These are phyloP conservation scores for Ogataea nitratoaversa DNA, from an alignment of 805 yeast species.

Conservation along the genomic window DNA sequence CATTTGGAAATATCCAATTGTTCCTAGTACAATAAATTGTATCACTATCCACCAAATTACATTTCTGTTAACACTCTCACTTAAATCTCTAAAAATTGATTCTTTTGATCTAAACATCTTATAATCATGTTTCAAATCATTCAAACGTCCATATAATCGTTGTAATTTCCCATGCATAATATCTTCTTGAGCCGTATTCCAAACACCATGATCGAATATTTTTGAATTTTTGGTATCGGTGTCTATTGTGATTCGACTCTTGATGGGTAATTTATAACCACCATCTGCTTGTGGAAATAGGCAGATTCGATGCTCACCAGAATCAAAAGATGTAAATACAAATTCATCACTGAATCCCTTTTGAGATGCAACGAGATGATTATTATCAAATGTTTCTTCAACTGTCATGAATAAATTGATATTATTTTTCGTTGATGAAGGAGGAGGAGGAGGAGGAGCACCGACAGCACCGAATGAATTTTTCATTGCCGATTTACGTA, in stretches of 20 bases:
- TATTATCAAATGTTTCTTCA: constrained; percentile 73
- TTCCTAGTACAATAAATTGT: constrained; percentile 63
- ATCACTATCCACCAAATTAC: constrained; percentile 71
- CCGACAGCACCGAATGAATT: too few relatives aligned
- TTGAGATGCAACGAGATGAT: constrained; percentile 73
- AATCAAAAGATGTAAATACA: constrained; percentile 75
- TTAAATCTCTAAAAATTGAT: constrained; percentile 68
- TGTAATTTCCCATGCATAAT: constrained; percentile 49
- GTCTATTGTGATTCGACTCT: constrained; percentile 61
- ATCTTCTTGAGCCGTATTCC: constrained; percentile 46
- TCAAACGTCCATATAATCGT: constrained; percentile 53
- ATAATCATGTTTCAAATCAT: constrained; percentile 63
- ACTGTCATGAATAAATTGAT: constrained; percentile 22
- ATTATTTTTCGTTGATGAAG: too few relatives aligned
- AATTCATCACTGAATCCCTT: constrained; percentile 56
- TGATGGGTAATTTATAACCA: constrained; percentile 40
- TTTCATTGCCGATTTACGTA: too few relatives aligned
- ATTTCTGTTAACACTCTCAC: constrained; percentile 69
- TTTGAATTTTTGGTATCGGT: constrained; percentile 65
- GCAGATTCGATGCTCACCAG: constrained; percentile 85
- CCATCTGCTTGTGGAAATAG: constrained; percentile 40
- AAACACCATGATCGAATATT: too few relatives aligned
- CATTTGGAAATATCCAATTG: constrained; percentile 73
- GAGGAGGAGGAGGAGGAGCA: too few relatives aligned
- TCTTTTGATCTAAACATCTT: constrained; percentile 62